Conservation (phyloP, 2,329 filamentous ascomycete genomes). For the Aspergillus terreus region DNA sequence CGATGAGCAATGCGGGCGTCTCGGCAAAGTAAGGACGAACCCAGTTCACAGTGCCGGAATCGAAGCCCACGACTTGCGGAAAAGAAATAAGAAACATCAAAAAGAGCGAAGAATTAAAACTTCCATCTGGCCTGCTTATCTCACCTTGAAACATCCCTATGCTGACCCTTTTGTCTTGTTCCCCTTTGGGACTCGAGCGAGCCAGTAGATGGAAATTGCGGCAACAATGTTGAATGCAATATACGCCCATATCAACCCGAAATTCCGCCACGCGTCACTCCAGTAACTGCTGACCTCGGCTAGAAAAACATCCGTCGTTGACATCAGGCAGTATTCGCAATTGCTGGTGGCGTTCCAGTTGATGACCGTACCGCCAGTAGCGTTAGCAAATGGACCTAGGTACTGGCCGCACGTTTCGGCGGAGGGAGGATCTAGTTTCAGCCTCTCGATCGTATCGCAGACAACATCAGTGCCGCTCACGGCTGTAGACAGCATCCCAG, state of each 20-base stretch:
- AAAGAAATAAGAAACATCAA: too few species aligned
- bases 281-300: background rate
- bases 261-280: constrained; percentile 2
- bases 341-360: background rate
- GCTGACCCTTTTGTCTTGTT: background rate
- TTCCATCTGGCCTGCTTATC: too few species aligned
- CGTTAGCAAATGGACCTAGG: background rate
- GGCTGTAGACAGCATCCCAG: constrained; percentile 1
- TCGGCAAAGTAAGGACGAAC: too few species aligned
- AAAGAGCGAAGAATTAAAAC: too few species aligned
- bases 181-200: constrained; percentile 1
- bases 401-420: background rate
- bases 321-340: background rate
- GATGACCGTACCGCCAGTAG: background rate
- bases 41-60: too few species aligned
- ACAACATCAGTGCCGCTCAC: background rate
- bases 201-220: background rate
- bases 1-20: too few species aligned
- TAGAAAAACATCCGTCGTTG: background rate
- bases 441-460: background rate
- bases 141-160: background rate
- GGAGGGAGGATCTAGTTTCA: background rate
- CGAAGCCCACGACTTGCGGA: too few species aligned
- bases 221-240: constrained; percentile 1
- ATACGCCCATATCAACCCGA: constrained; percentile 1